Evolutionary conservation across 108 stramenopile genomes (phyloP).

Genomic region (Aurantiochytrium sp.): DNA sequence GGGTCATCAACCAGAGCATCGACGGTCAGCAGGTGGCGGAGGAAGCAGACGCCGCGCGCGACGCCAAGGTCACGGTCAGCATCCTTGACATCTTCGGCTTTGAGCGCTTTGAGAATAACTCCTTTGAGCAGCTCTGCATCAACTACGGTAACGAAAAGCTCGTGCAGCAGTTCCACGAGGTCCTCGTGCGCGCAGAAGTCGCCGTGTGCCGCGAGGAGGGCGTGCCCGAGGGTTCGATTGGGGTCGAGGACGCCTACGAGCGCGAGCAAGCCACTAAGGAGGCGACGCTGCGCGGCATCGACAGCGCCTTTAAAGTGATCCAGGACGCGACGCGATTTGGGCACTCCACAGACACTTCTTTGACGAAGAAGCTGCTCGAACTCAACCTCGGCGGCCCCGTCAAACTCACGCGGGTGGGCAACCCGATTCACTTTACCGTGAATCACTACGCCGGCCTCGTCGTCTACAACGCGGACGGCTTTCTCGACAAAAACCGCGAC

Average conservation of each 20-base stretch:
- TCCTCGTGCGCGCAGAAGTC: constrained; percentile 80
- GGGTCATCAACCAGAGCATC: constrained; percentile 29
- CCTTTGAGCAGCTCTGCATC: constrained; percentile 91
- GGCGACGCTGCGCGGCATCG: background rate
- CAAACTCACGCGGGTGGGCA: background rate
- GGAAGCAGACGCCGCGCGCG: no score
- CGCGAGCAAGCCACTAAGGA: constrained; percentile 54
- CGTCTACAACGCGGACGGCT: constrained; percentile 32
- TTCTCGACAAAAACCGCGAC: constrained; percentile 53
- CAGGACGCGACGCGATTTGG: constrained; percentile 57
- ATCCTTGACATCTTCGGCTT: constrained; percentile 41
- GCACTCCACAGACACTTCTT: constrained; percentile 44
- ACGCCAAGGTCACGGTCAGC: background rate
- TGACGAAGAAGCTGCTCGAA: constrained; percentile 49
- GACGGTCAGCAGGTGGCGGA: constrained; percentile 36
- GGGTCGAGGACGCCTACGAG: constrained; percentile 40
- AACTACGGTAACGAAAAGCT: constrained; percentile 91
- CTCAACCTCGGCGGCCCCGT: background rate
- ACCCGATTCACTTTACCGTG: background rate
- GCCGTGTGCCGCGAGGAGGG: constrained; percentile 72
- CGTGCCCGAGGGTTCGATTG: background rate
- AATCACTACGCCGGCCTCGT: constrained; percentile 35
- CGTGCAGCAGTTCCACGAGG: constrained; percentile 83
- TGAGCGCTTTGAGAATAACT: constrained; percentile 56
- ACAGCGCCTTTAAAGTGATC: constrained; percentile 31